Percentiles rank a stretch among this genome's conserved stretches.
Conservation (phyloP, 208 protist genomes). For the Crithidia acanthocephali region DNA sequence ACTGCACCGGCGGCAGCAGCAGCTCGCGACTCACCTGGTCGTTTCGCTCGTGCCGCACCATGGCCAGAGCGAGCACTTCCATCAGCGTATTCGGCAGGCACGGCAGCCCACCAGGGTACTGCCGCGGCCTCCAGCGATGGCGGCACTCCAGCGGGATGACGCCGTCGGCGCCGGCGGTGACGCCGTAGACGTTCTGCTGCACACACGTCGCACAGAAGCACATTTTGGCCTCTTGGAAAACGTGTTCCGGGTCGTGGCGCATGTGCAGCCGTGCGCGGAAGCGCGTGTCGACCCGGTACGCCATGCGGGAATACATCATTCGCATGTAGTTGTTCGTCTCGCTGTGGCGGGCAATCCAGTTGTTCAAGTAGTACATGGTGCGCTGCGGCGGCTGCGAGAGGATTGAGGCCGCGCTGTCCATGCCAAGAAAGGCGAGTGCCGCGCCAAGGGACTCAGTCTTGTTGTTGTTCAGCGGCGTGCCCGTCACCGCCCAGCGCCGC, state of each 20-base stretch:
- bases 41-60: slow-evolving; percentile 53
- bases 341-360: slow-evolving; percentile 2
- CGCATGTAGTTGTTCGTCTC: not conserved
- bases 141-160: slow-evolving; percentile 9
- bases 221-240: not conserved
- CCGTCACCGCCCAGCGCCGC: slow-evolving; percentile 57
- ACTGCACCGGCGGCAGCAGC: slow-evolving; percentile 31
- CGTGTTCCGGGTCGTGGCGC: not conserved
- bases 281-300: not conserved
- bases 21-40: slow-evolving; percentile 38
- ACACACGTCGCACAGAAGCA: slow-evolving; percentile 21
- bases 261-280: not conserved
- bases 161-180: not conserved
- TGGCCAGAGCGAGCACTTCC: slow-evolving; percentile 34
- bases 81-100: slow-evolving; percentile 23
- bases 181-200: slow-evolving; percentile 15
- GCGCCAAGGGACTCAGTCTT: slow-evolving; percentile 33
- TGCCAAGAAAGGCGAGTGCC: slow-evolving; percentile 36
- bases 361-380: not conserved
- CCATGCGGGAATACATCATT: not conserved
- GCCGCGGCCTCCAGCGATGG: not conserved
- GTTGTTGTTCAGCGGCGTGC: slow-evolving; percentile 65
- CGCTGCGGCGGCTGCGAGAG: not conserved
- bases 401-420: slow-evolving; percentile 16
- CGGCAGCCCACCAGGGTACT: not conserved